phyloP scores from a whole-genome alignment of 176 grass and related monocot species.

The Elymus sibiricus region DNA sequence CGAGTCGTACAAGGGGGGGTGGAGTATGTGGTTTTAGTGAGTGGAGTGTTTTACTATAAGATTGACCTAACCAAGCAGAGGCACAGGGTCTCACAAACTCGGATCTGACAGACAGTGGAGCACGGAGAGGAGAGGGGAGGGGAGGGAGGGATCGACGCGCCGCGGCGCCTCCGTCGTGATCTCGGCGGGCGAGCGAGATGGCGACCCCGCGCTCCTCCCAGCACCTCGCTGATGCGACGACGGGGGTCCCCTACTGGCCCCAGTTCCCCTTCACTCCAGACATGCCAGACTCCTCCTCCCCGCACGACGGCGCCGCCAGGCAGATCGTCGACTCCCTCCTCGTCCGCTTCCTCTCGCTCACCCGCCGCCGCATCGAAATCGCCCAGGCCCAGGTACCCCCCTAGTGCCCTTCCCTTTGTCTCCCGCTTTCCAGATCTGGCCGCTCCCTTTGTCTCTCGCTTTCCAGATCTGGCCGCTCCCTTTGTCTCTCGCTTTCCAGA shows the following conservation, averaged over 20 bases:
- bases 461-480: background rate
- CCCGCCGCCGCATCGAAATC: conserved; percentile 92
- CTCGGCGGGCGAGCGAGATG: conserved; percentile 19
- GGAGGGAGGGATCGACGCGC: background rate
- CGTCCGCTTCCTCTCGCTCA: conserved; percentile 84
- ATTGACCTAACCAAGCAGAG: background rate
- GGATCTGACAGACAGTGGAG: background rate
- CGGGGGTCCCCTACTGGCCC: conserved; percentile 31
- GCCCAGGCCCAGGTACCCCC: conserved; percentile 73
- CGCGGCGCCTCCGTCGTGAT: background rate
- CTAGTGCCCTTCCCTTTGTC: background rate
- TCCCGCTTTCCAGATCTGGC: background rate
- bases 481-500: too few relatives aligned
- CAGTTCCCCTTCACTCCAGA: conserved; percentile 33
- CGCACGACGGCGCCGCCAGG: conserved; percentile 59
- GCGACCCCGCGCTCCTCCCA: conserved; percentile 47
- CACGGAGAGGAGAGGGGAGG: background rate
- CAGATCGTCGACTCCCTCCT: conserved; percentile 95
- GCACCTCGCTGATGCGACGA: conserved; percentile 23
- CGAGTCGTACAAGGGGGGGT: too few relatives aligned
- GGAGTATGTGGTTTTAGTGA: background rate
- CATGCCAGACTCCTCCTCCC: background rate
- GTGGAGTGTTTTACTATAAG: background rate
- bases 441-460: background rate
- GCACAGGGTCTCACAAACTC: background rate